Base-by-base conservation (phyloP, 2,329 filamentous ascomycete genomes). In the Fusarium compactum region DNA sequence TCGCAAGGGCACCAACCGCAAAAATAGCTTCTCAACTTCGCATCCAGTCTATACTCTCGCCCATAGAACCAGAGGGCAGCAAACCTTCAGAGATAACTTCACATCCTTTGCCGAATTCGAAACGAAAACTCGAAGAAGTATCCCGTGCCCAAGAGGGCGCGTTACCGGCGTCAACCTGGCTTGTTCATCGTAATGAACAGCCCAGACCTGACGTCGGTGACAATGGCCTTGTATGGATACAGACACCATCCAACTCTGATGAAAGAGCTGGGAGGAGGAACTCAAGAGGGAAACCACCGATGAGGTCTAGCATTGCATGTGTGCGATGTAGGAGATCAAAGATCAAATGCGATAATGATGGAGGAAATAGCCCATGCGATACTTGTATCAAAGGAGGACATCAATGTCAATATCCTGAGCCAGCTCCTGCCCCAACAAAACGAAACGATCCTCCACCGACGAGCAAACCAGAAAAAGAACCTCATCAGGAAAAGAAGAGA, bases 341-440 rank as follows among this genome's bases (percentile, higher is more conserved):
- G 81, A 93, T 95, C 78, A 95, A 95, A 81, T 97, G 93, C 82
- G 89, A 93, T 79, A 96, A 96, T 80, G 87, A 88, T 72, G 92
- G 92, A 65, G 87, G 90, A 61, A 87, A 87, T 67, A 90, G 89
- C 18, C 89, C 88, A 18, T 97, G 93, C 82, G 89, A 92, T 67
- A 89, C 90, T 15, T 97, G 93, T 78, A 87, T 91, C 76, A 89
- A 89, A 64, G 88, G 88, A 53, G 89, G 90, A 46, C 87, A 92
- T 76, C 87, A 92, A 64, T 96, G 93, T 77, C 87, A 87, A 67
- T 94, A 94, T 78, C 91, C 92, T 11, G 82, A 88, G 18, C 63
- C 74, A 3, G 61, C 69, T 14, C 62, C 69, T 16, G 43, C 62
- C 11, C 80, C 82, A 11, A 77, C 80, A 16, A 86, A 85, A 78